Evolutionary conservation across 2,329 filamentous ascomycete species (phyloP).

Genomic region (Fusarium verrucosum): DNA sequence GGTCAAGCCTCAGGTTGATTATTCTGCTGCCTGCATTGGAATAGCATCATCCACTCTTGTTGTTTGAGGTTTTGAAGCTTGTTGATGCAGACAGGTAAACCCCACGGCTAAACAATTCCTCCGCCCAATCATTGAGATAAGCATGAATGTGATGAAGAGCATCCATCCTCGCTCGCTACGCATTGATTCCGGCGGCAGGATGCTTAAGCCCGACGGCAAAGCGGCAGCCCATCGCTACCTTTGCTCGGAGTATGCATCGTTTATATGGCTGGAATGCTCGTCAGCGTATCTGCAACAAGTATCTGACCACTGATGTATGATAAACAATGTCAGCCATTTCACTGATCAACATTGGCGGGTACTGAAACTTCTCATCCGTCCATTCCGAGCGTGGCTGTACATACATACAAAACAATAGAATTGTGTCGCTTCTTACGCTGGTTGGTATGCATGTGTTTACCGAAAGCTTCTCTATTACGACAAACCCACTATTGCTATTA

Average conservation of each 20-base stretch:
- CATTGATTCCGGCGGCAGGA: constrained; percentile 10
- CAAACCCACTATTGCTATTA: neutral
- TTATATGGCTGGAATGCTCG: constrained; percentile 24
- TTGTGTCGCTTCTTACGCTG: constrained; percentile 4
- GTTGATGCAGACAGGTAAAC: constrained; percentile 27
- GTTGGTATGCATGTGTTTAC: constrained; percentile 5
- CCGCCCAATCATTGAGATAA: constrained; percentile 17
- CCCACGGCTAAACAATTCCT: constrained; percentile 20
- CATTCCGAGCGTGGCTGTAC: constrained; percentile 37
- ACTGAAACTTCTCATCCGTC: constrained; percentile 30
- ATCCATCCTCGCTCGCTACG: constrained; percentile 2
- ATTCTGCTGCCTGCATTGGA: constrained; percentile 24
- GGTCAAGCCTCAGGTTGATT: constrained; percentile 41
- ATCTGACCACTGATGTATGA: neutral
- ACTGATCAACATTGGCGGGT: constrained; percentile 20
- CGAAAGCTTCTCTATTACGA: constrained; percentile 1
- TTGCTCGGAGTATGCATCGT: too few relatives aligned
- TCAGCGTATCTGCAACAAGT: constrained; percentile 6
- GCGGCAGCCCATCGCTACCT: constrained; percentile 17
- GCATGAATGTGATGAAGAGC: constrained; percentile 12
- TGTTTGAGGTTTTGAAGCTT: constrained; percentile 27
- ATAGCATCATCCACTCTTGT: constrained; percentile 19
- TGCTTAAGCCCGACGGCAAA: constrained; percentile 23
- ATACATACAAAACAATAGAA: constrained; percentile 30
- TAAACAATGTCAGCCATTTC: constrained; percentile 19